Conservation (phyloP, 2,329 filamentous ascomycete species). For the Keithomyces neogunnii region DNA sequence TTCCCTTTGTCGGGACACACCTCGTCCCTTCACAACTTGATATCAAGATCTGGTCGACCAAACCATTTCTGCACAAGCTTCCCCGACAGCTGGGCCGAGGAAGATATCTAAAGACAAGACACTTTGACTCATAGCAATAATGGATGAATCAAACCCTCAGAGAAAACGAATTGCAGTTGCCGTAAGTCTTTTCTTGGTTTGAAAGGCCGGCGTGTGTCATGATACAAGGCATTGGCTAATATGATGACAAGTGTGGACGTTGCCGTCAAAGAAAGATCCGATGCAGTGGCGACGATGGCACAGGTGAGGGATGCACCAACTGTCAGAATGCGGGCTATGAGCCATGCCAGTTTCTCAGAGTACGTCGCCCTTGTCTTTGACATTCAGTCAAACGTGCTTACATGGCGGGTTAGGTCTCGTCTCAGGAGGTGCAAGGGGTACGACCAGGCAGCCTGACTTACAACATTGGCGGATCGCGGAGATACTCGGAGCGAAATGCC, state of each 20-base stretch:
- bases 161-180: slow-evolving; percentile 52
- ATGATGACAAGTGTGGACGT: slow-evolving; percentile 61
- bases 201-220: neutral
- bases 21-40: neutral
- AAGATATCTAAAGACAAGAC: neutral
- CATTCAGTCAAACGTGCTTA: neutral
- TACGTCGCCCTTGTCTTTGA: slow-evolving; percentile 30
- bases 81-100: neutral
- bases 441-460: slow-evolving; percentile 20
- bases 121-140: neutral
- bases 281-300: slow-evolving; percentile 77
- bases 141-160: slow-evolving; percentile 33
- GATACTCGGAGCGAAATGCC: slow-evolving; percentile 18
- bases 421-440: slow-evolving; percentile 18
- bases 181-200: slow-evolving; percentile 29
- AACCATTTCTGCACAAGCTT: neutral
- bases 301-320: slow-evolving; percentile 71
- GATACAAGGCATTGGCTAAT: slow-evolving; percentile 10
- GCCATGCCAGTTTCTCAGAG: slow-evolving; percentile 73
- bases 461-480: slow-evolving; percentile 22
- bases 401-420: slow-evolving; percentile 18
- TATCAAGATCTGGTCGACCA: neutral
- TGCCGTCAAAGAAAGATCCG: slow-evolving; percentile 93
- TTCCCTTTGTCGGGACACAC: neutral
- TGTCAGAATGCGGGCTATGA: slow-evolving; percentile 68